Percentiles rank a stretch among this genome's conserved stretches.
These are phyloP conservation scores for Priceomyces castillae DNA, from an alignment of 805 yeast genomes.

Conservation along the genomic window DNA sequence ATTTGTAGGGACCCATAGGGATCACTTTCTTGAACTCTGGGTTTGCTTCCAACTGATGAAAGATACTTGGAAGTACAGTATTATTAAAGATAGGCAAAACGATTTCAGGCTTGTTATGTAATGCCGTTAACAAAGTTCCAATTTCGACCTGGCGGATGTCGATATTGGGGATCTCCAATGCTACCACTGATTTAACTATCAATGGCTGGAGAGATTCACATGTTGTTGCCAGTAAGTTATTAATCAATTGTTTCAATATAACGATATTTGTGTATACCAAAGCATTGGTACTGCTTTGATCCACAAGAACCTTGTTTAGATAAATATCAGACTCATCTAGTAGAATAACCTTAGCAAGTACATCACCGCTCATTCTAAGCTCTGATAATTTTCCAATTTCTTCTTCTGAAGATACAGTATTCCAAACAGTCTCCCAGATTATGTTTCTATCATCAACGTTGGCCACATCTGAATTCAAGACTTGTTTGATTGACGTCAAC, in stretches of 20 bases:
- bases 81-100: slow-evolving; percentile 44
- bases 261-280: slow-evolving; percentile 30
- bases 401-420: slow-evolving; percentile 5
- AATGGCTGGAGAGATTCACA: slow-evolving; percentile 14
- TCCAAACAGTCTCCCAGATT: slow-evolving; percentile 25
- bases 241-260: slow-evolving; percentile 31
- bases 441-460: slow-evolving; percentile 15
- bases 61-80: slow-evolving; percentile 47
- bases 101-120: slow-evolving; percentile 52
- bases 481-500: slow-evolving; percentile 20
- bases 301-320: slow-evolving; percentile 11
- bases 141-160: slow-evolving; percentile 61
- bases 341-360: slow-evolving; percentile 26
- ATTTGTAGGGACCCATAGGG: slow-evolving; percentile 86
- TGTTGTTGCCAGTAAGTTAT: slow-evolving; percentile 12
- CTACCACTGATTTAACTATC: slow-evolving; percentile 16
- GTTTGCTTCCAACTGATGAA: slow-evolving; percentile 53
- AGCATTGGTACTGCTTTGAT: slow-evolving; percentile 13
- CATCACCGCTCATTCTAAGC: slow-evolving; percentile 35
- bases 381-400: slow-evolving; percentile 11
- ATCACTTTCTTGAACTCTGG: slow-evolving; percentile 60
- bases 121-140: slow-evolving; percentile 55
- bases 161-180: slow-evolving; percentile 35
- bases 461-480: slow-evolving; percentile 14
- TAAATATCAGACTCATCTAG: slow-evolving; percentile 10